Conservation (phyloP, 257 asterid species). For the Solanum chaucha region DNA sequence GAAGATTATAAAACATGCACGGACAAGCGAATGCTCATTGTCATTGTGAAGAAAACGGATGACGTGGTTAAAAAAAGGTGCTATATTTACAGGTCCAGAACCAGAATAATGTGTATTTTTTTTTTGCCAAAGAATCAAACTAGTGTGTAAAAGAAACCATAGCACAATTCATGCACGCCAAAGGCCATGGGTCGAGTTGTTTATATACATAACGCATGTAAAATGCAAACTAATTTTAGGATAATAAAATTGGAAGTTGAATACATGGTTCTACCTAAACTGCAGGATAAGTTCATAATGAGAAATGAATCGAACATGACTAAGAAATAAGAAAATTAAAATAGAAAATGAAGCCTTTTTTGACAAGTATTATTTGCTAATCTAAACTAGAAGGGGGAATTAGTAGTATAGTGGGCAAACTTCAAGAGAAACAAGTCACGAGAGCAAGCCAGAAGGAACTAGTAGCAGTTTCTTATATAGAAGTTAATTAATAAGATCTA, state of each 20-base stretch:
- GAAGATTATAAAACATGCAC: neutral
- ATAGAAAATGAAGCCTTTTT: neutral
- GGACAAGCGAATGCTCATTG: neutral
- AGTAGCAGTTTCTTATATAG: too few species aligned
- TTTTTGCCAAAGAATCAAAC: neutral
- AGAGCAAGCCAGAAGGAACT: neutral
- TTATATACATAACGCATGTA: neutral
- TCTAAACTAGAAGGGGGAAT: neutral
- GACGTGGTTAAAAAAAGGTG: neutral
- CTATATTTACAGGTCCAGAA: neutral
- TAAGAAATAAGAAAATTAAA: too few species aligned
- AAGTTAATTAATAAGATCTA: neutral
- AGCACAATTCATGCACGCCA: neutral
- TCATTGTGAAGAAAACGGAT: neutral
- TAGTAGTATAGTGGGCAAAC: neutral
- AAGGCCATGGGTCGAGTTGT: neutral
- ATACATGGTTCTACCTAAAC: constrained; percentile 6
- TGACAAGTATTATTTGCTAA: neutral
- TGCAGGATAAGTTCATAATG: neutral
- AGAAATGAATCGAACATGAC: neutral
- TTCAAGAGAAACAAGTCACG: neutral
- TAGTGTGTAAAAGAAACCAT: neutral
- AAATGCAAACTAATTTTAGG: neutral
- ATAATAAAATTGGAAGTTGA: neutral
- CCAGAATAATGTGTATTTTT: neutral